phyloP scores from a whole-genome alignment of 805 yeast species.

The Saccharomycopsis oosterbeekiorum region DNA sequence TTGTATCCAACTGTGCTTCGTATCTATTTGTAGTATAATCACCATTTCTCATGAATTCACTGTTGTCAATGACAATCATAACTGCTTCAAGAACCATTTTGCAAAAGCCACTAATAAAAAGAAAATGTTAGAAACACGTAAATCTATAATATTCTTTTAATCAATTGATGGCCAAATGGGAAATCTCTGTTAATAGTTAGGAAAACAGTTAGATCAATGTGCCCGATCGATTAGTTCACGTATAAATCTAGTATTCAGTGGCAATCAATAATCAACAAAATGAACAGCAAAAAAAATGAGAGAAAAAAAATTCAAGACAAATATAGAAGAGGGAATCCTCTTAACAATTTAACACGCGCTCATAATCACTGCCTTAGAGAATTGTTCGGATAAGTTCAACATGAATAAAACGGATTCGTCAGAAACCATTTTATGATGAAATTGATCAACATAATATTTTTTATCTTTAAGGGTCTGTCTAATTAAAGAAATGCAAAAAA shows the following conservation, averaged over 20 bases:
- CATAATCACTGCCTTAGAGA: neutral
- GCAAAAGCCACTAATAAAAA: neutral
- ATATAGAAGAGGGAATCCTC: neutral
- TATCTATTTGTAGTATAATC: slow-evolving; percentile 83
- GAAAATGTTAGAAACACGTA: neutral
- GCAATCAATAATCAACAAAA: neutral
- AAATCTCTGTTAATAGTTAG: neutral
- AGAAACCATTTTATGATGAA: neutral
- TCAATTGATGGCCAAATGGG: neutral
- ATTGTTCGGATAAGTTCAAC: neutral
- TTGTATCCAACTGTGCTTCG: slow-evolving; percentile 87
- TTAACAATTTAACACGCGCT: neutral
- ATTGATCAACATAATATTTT: neutral
- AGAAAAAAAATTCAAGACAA: neutral
- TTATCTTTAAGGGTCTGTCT: neutral
- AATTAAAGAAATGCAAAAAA: too few species aligned
- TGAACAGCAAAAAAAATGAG: neutral
- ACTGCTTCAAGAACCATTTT: slow-evolving; percentile 91
- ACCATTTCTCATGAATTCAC: slow-evolving; percentile 93
- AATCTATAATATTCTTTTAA: neutral
- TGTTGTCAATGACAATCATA: slow-evolving; percentile 89
- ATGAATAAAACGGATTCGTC: neutral
- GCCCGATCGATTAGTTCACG: neutral
- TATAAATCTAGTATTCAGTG: neutral
- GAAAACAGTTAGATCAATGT: neutral